Evolutionary conservation across 2,329 filamentous ascomycete genomes (phyloP).

Genomic region (Fusarium xyrophilum): DNA sequence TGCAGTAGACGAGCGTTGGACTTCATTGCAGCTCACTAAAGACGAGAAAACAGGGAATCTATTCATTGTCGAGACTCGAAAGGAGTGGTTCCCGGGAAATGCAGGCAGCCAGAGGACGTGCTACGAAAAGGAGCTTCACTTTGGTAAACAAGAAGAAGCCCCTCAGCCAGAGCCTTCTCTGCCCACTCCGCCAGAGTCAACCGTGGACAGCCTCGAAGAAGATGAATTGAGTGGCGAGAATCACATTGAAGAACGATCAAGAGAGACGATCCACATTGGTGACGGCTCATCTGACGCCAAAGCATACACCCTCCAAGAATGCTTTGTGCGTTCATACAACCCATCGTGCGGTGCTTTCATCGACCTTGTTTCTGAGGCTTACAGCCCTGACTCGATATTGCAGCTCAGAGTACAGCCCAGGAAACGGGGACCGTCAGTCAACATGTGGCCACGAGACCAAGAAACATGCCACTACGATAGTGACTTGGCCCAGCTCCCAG

Average conservation of each 20-base stretch:
- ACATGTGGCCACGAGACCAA: slow-evolving; percentile 38
- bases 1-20: slow-evolving; percentile 77
- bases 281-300: slow-evolving; percentile 51
- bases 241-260: slow-evolving; percentile 21
- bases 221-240: slow-evolving; percentile 48
- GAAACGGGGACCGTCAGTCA: background rate
- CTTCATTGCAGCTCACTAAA: slow-evolving; percentile 65
- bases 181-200: slow-evolving; percentile 5
- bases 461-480: background rate
- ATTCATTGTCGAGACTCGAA: slow-evolving; percentile 70
- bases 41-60: slow-evolving; percentile 66
- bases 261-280: slow-evolving; percentile 53
- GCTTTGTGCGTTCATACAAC: slow-evolving; percentile 63
- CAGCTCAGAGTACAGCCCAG: slow-evolving; percentile 50
- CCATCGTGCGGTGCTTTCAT: slow-evolving; percentile 61
- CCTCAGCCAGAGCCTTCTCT: slow-evolving; percentile 3
- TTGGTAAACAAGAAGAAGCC: slow-evolving; percentile 35
- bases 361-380: slow-evolving; percentile 57
- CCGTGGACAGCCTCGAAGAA: background rate
- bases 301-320: slow-evolving; percentile 60
- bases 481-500: slow-evolving; percentile 39
- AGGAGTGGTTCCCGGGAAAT: slow-evolving; percentile 65
- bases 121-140: slow-evolving; percentile 65
- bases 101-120: slow-evolving; percentile 69
- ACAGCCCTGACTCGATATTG: slow-evolving; percentile 47